Conservation (phyloP, 768 basidiomycete genomes). For the Rhizopogon vesiculosus region DNA sequence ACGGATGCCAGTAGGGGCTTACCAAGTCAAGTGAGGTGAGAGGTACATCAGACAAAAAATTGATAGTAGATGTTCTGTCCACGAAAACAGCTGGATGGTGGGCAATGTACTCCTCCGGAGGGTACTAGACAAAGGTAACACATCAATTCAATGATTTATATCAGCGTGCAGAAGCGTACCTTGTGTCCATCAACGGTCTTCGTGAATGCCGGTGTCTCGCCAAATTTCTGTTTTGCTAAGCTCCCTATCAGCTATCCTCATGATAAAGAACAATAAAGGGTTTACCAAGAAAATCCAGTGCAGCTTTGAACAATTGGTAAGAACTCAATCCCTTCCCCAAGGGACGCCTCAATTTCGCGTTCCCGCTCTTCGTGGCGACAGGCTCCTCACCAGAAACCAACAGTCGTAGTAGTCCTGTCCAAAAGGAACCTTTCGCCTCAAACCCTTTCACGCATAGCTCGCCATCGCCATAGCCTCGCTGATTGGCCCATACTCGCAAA, state of each 20-base stretch:
- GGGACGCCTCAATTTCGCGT: constrained; percentile 40
- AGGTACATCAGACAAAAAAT: constrained; percentile 74
- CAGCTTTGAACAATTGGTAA: constrained; percentile 86
- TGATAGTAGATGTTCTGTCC: constrained; percentile 72
- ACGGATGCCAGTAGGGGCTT: constrained; percentile 12
- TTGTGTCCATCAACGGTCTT: constrained; percentile 50
- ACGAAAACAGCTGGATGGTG: constrained; percentile 62
- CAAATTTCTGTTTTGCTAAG: constrained; percentile 70
- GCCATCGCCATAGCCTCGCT: constrained; percentile 72
- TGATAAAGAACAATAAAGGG: neutral
- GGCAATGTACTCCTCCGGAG: constrained; percentile 50
- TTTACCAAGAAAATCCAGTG: constrained; percentile 79
- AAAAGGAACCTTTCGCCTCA: constrained; percentile 62
- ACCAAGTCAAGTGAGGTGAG: constrained; percentile 76
- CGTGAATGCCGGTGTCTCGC: constrained; percentile 50
- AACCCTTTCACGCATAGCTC: constrained; percentile 63
- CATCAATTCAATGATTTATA: neutral
- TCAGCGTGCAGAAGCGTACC: constrained; percentile 30
- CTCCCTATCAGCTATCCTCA: constrained; percentile 8
- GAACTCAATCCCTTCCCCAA: constrained; percentile 82
- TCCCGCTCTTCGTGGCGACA: constrained; percentile 19
- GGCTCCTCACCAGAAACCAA: constrained; percentile 67
- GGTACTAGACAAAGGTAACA: constrained; percentile 38
- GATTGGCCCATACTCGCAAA: constrained; percentile 86
- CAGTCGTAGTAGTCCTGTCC: constrained; percentile 58